Evolutionary conservation across 2,329 filamentous ascomycete genomes (phyloP), one percentile per base, ranked within the genome.

Genomic region (Aspergillus fijiensis): DNA sequence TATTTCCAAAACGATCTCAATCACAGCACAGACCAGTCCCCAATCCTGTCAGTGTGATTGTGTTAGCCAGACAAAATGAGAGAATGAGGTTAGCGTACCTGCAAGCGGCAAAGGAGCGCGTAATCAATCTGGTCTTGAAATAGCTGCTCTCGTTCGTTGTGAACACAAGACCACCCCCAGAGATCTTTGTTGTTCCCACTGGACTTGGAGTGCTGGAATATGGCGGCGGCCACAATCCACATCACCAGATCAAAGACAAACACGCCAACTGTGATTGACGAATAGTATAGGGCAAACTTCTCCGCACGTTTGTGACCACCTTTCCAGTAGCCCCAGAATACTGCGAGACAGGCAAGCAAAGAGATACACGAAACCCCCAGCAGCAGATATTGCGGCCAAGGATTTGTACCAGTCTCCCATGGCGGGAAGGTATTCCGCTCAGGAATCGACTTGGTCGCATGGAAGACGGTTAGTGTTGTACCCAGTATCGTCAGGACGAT

Each of bases 101-200:
- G 88, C 70, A 99, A 86, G 70, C 94, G 89, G 81, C 95, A 99
- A 67, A 98, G 85, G 54, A 99, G 88, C 27, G 87, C 87, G 78
- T 98, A 99, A 78, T 95, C 84, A 68, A 99, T 85, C 70, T 95
- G 88, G 59, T 93, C 82, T 63, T 86, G 74, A 75, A 94, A 98
- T 56, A 96, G 80, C 54, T 92, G 79, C 58, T 88, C 81, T 62
- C 94, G 88, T 65, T 88, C 87, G 76, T 97, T 98, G 70, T 96
- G 85, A 59, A 93, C 89, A 76, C 95, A 99, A n/a, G 92, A 87
- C 95, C 95, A 99, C 61, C 94, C 93, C 95, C 95, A 99, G 77
- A 99, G 86, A 76, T 99, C 95, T 77, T 96, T 87, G 71, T 90
- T 90, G 65, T 86, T 80, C 72, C 86, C 86, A 72, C 84, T 90